These are phyloP conservation scores for Forsythia viridissima DNA, from an alignment of 257 asterid genomes.

Conservation along the genomic window DNA sequence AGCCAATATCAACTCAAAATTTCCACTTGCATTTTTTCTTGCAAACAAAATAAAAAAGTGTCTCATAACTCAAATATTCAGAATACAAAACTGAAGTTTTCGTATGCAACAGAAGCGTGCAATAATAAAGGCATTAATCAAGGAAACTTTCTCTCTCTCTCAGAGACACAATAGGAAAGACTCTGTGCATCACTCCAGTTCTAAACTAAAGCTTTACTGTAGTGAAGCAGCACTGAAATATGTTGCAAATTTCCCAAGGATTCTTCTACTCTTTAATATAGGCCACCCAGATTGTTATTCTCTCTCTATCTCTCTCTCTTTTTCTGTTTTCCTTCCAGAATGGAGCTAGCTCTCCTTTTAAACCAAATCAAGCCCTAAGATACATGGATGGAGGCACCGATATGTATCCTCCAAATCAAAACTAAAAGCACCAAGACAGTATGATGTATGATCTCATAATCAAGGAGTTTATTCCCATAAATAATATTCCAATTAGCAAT, in stretches of 20 bases:
- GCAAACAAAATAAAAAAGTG: background rate
- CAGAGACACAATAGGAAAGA: background rate
- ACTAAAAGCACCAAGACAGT: background rate
- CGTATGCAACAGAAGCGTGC: no score
- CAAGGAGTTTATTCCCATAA: background rate
- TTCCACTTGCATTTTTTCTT: background rate
- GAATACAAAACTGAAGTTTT: background rate
- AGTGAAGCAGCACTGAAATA: background rate
- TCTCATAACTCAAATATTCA: background rate
- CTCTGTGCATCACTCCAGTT: background rate
- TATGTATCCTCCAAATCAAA: background rate
- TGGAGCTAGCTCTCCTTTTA: background rate
- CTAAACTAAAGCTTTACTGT: background rate
- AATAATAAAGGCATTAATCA: background rate
- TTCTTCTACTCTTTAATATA: background rate
- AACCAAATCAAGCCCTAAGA: background rate
- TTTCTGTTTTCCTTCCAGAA: background rate
- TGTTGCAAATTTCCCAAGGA: background rate
- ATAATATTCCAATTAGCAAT: background rate
- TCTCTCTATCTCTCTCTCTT: background rate
- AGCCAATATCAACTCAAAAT: background rate
- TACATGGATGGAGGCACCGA: background rate
- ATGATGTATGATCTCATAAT: background rate
- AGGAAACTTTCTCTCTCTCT: background rate
- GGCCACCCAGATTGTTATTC: background rate